phyloP scores from a whole-genome alignment of 441 rosid species.

The Arabidopsis lyrata region DNA sequence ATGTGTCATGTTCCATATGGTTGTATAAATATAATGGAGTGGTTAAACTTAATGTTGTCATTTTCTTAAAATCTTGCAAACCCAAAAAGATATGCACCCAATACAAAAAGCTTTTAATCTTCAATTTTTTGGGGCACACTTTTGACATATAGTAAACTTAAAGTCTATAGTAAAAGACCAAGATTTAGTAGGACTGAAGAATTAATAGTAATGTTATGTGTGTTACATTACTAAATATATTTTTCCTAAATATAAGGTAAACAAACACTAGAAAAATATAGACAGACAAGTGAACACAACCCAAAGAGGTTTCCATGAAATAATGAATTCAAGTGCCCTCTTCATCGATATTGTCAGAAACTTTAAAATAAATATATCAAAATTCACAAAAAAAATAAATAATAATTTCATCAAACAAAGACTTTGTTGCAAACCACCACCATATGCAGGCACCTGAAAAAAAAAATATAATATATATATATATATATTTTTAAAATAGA shows the following conservation, averaged over 20 bases:
- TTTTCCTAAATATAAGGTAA: too few species aligned
- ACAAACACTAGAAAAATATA: neutral
- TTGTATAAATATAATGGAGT: conserved; percentile 43
- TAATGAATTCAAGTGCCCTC: conserved; percentile 14
- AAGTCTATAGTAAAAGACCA: neutral
- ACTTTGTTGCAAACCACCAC: conserved; percentile 33
- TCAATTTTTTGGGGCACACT: neutral
- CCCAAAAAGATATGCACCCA: conserved; percentile 10
- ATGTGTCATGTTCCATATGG: conserved; percentile 43
- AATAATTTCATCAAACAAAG: neutral
- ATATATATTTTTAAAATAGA: neutral
- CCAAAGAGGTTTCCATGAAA: neutral
- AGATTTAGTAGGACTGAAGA: conserved; percentile 6
- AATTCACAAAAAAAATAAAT: neutral
- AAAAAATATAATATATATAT: neutral
- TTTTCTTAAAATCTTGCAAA: conserved; percentile 24
- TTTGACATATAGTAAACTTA: neutral
- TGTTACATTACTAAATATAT: neutral
- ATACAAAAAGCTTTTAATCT: neutral
- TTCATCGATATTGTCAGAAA: conserved; percentile 10
- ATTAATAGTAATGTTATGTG: neutral
- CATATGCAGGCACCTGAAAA: conserved; percentile 29
- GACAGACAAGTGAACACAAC: neutral
- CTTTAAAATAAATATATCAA: neutral
- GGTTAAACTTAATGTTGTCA: conserved; percentile 35